Conservation (phyloP, 169 alveolate genomes). For the Theileria equi region DNA sequence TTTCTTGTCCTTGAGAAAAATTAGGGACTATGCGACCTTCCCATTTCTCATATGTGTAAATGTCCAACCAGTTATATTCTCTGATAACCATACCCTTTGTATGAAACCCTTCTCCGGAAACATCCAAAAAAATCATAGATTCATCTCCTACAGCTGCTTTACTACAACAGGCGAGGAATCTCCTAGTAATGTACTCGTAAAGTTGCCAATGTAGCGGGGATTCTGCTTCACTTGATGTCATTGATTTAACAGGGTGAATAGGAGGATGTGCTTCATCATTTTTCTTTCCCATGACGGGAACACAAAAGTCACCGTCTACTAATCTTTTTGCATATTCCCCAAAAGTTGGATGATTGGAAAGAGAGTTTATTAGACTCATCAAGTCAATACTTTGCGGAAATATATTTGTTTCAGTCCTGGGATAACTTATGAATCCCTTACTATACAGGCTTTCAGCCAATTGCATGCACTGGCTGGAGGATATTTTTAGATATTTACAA, state of each 20-base stretch:
- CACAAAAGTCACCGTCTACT: conserved; percentile 54
- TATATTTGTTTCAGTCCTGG: conserved; percentile 98
- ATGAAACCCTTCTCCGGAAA: conserved; percentile 67
- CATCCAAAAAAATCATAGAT: conserved; percentile 68
- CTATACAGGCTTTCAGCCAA: conserved; percentile 95
- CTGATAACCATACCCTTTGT: conserved; percentile 43
- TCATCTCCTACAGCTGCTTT: conserved; percentile 78
- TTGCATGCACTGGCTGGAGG: conserved; percentile 87
- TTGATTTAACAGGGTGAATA: conserved; percentile 96
- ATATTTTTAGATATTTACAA: conserved; percentile 55
- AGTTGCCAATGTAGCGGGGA: conserved; percentile 72
- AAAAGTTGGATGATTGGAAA: conserved; percentile 77
- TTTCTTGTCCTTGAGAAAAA: conserved; percentile 72
- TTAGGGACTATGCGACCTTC: conserved; percentile 75
- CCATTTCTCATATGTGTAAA: conserved; percentile 79
- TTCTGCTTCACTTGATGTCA: conserved; percentile 72
- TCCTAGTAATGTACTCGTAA: conserved; percentile 77
- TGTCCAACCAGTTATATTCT: conserved; percentile 57
- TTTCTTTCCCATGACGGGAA: conserved; percentile 86
- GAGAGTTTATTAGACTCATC: conserved; percentile 71
- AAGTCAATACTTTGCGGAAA: conserved; percentile 89
- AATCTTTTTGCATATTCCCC: conserved; percentile 88
- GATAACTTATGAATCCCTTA: conserved; percentile 92
- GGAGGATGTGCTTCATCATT: conserved; percentile 99
- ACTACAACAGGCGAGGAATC: conserved; percentile 82